Evolutionary conservation across 2,329 filamentous ascomycete genomes (phyloP).

Genomic region (Tolypocladium amazonense): DNA sequence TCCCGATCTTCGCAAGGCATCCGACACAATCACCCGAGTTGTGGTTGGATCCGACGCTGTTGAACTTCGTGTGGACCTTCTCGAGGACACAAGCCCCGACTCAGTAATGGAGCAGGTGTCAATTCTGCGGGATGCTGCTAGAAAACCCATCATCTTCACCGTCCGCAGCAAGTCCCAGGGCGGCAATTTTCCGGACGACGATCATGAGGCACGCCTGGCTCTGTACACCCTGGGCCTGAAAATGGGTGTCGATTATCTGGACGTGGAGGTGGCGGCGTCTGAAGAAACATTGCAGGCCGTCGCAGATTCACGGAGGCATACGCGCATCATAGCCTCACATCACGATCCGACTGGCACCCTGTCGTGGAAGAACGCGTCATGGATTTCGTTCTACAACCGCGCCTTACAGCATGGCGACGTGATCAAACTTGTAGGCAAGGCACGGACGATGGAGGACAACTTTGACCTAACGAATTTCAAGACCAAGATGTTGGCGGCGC

Average conservation of each 20-base stretch:
- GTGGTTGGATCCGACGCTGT: slow-evolving; percentile 85
- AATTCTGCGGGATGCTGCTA: slow-evolving; percentile 59
- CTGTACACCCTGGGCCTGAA: slow-evolving; percentile 73
- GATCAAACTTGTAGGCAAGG: slow-evolving; percentile 86
- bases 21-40: slow-evolving; percentile 57
- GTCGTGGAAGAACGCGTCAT: slow-evolving; percentile 87
- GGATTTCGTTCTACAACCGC: slow-evolving; percentile 82
- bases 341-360: slow-evolving; percentile 73
- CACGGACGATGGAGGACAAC: slow-evolving; percentile 71
- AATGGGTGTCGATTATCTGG: slow-evolving; percentile 83
- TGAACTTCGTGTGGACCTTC: slow-evolving; percentile 83
- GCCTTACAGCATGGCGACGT: slow-evolving; percentile 85
- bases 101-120: slow-evolving; percentile 77
- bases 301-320: slow-evolving; percentile 54
- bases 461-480: slow-evolving; percentile 77
- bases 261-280: slow-evolving; percentile 82
- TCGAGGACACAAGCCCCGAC: slow-evolving; percentile 65
- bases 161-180: slow-evolving; percentile 79
- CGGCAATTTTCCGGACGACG: slow-evolving; percentile 73
- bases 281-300: slow-evolving; percentile 63
- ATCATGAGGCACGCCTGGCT: slow-evolving; percentile 56
- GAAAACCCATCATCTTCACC: slow-evolving; percentile 84
- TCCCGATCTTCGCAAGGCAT: slow-evolving; percentile 56
- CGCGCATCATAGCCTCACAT: slow-evolving; percentile 87
- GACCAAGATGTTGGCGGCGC: slow-evolving; percentile 57